A percentile compares a stretch with the other conserved stretches of the same genome.
phyloP scores from a whole-genome alignment of 495 filamentous ascomycete species.

The Aspergillus ellipticus region DNA sequence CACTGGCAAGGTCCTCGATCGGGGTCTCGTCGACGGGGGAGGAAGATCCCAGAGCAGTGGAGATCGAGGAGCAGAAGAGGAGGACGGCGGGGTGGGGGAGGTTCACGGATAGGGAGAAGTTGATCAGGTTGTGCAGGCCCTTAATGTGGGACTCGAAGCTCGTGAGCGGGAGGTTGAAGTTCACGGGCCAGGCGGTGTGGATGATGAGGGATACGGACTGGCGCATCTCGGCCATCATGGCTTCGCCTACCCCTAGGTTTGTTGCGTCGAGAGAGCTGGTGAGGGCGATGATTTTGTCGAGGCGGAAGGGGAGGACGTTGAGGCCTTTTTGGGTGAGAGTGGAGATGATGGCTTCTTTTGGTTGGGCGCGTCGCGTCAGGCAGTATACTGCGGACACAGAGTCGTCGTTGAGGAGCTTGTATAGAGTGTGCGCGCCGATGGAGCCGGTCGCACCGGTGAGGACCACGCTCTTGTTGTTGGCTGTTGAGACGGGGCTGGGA shows the following conservation, averaged over 20 bases:
- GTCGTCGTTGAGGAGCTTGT: conserved; percentile 42
- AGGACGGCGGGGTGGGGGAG: conserved; percentile 41
- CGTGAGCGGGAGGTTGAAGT: conserved; percentile 47
- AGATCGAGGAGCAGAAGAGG: conserved; percentile 51
- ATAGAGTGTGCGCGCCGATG: conserved; percentile 53
- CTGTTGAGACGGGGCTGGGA: conserved; percentile 17
- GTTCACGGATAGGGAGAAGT: conserved; percentile 47
- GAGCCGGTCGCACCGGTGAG: conserved; percentile 59
- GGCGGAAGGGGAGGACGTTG: conserved; percentile 16
- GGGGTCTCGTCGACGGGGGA: conserved; percentile 40
- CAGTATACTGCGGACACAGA: conserved; percentile 48
- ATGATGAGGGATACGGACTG: conserved; percentile 47
- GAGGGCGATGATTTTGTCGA: conserved; percentile 37
- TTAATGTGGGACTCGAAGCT: conserved; percentile 45
- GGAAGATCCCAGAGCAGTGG: conserved; percentile 38
- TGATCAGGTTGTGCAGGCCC: conserved; percentile 50
- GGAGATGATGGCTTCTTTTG: conserved; percentile 23
- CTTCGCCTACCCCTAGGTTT: conserved; percentile 39
- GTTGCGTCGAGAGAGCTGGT: conserved; percentile 35
- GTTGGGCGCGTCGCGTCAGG: conserved; percentile 41
- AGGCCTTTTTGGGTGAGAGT: conserved; percentile 37
- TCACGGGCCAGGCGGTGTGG: conserved; percentile 57
- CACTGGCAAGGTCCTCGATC: conserved; percentile 33
- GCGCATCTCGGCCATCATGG: conserved; percentile 32
- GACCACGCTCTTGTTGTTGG: conserved; percentile 39